phyloP scores from a whole-genome alignment of 2,329 filamentous ascomycete species.

The Aureobasidium namibiae region DNA sequence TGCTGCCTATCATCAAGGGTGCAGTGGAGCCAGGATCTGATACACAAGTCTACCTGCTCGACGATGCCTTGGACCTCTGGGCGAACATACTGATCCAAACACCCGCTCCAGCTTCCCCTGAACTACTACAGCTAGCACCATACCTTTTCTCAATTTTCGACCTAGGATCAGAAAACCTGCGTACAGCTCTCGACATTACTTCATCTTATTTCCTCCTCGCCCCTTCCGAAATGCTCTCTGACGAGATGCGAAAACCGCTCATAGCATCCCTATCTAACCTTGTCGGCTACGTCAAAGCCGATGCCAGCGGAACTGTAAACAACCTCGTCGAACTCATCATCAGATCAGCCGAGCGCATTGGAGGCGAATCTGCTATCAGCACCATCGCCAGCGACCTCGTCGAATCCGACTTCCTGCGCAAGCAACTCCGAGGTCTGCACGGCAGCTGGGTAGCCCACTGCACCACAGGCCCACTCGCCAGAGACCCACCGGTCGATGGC shows the following conservation, averaged over 20 bases:
- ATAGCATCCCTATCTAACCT: conserved; percentile 34
- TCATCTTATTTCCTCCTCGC: conserved; percentile 42
- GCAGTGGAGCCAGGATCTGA: conserved; percentile 69
- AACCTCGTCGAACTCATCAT: conserved; percentile 38
- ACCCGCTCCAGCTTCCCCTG: conserved; percentile 32
- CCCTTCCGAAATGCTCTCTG: conserved; percentile 37
- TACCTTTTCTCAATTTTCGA: conserved; percentile 41
- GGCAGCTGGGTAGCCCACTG: conserved; percentile 59
- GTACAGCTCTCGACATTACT: conserved; percentile 41
- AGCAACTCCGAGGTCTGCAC: conserved; percentile 39
- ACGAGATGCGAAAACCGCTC: conserved; percentile 32
- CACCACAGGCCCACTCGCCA: conserved; percentile 71
- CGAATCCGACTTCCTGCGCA: conserved; percentile 49
- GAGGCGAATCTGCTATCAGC: conserved; percentile 45
- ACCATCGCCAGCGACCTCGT: conserved; percentile 47
- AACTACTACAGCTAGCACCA: conserved; percentile 34
- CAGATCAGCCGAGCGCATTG: conserved; percentile 43
- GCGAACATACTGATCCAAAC: conserved; percentile 61
- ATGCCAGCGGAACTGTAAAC: conserved; percentile 40
- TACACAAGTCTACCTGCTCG: conserved; percentile 72
- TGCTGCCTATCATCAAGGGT: conserved; percentile 73
- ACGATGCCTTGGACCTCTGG: conserved; percentile 91
- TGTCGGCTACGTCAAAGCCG: conserved; percentile 37
- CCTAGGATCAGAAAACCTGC: conserved; percentile 41
- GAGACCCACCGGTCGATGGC: conserved; percentile 59